Evolutionary conservation across 225 moss, liverwort and hornwort species (phyloP), one percentile per base, ranked within the genome.

Genomic region (Anthoceros angustus): DNA sequence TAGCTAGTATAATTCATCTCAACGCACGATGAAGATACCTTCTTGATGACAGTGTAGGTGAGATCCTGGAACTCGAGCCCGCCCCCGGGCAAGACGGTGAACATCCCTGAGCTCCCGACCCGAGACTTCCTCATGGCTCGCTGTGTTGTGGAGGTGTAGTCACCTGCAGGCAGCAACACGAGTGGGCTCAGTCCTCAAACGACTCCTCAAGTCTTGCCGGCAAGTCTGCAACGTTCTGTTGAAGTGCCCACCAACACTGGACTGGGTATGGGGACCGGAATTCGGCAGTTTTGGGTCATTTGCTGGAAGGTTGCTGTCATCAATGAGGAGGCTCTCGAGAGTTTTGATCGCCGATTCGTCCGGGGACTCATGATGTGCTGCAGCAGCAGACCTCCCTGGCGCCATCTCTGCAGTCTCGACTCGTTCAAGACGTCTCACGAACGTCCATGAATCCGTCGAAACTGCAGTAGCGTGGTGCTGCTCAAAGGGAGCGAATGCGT

Each of bases 1-100:
- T 32, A 4, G 32, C 32, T 32, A 32, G 4, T 32, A 32, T 32
- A 32, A 32, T 32, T 32, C 32, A 32, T 32, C 32, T 32, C 32
- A 4, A 32, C 32, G 32, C 32, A 1, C 32, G 32, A 32, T 32
- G 32, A 32, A 1, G 4, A 32, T 32, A 32, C 32, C 32, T 55
- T 55, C n/a, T 55, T 55, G 8, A 55, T 55, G 14, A 55, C 55
- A 55, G 55, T 55, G 55, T 55, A 55, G 8, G 55, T 55, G n/a
- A 55, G 55, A 55, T 55, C 55, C 23, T 55, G 55, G 4, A 55
- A 55, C 55, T 55, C 55, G 23, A 55, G 55, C 55, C 55, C 55
- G 6, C 55, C 55, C 55, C 55, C 55, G 6, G 18, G 55, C 23
- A 55, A 55, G 55, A 55, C 14, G 23, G 7, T 15, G 55, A 55